These are phyloP conservation scores for Corchorus olitorius DNA, from an alignment of 345 rosid species.

Conservation along the genomic window DNA sequence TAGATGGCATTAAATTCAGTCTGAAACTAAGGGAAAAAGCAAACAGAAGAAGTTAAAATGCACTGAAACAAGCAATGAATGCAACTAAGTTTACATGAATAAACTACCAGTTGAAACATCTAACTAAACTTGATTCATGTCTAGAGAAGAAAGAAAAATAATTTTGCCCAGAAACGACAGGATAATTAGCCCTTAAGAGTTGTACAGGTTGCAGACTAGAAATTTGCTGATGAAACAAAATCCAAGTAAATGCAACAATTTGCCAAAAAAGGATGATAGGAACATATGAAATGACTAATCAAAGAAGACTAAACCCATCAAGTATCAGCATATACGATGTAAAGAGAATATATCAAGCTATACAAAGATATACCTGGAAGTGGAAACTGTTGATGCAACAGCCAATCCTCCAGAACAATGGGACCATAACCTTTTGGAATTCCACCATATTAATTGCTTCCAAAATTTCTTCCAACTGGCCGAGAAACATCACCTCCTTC, in stretches of 20 bases:
- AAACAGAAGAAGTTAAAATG: not conserved
- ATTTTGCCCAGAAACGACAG: no score
- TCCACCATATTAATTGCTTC: slow-evolving; percentile 73
- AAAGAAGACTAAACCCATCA: not conserved
- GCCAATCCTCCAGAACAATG: slow-evolving; percentile 73
- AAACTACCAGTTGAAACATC: not conserved
- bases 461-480: slow-evolving; percentile 82
- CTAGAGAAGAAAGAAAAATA: not conserved
- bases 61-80: not conserved
- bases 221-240: not conserved
- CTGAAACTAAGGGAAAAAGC: not conserved
- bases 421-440: slow-evolving; percentile 77
- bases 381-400: slow-evolving; percentile 81
- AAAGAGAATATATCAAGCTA: not conserved
- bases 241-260: not conserved
- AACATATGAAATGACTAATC: not conserved
- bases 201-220: not conserved
- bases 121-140: not conserved
- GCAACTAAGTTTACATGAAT: not conserved
- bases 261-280: not conserved
- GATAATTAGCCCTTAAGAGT: no score
- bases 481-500: slow-evolving; percentile 88
- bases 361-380: slow-evolving; percentile 63
- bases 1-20: not conserved
- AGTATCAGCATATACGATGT: not conserved